Evolutionary conservation across 2,329 filamentous ascomycete species (phyloP), one percentile per base, ranked within the genome.

Genomic region (Fusarium veterinarium): DNA sequence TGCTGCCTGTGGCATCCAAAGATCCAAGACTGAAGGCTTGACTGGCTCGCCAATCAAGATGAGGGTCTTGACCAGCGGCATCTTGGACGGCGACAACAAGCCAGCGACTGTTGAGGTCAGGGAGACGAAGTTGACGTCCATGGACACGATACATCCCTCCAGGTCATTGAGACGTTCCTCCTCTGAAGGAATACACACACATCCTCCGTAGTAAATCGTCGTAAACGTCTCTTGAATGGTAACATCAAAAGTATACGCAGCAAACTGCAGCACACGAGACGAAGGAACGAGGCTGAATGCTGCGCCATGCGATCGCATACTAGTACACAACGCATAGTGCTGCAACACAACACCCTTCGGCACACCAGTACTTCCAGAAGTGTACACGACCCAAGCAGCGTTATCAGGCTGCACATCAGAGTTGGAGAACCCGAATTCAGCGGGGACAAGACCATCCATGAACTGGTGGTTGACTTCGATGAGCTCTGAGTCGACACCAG

Each of bases 1-100:
- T n/a, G 41, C 40, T 11, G 59, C 59, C 9, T 61, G 49, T 17
- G 52, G 38, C 41, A 61, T 61, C 59, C 59, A 61, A 4, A 55
- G 49, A 0, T 61, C 59, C 8, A 61, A 42, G 3, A 61, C 59
- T 1, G 49, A 44, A 20, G 59, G 59, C 4, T 57, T 61, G 20
- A 61, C 52, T 19, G 52, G 40, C 25, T 61, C 59, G 4, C 59
- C 59, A 3, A 56, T 56, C 0, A 61, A 19, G 6, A 57, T 55
- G 20, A 61, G 49, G 1, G 52, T 55, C 41, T 55, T 57, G 10
- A 61, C 52, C 0, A 28, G 14, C 1, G 49, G 59, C 31, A 61
- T 42, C 35, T 57, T 56, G 2, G 49, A n/a, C 2, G 59, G 59
- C 6, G 42, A 44, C 1, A 61, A 37, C 4, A 61, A 3, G 0